phyloP scores from a whole-genome alignment of 345 rosid species.

The Lumnitzera racemosa region DNA sequence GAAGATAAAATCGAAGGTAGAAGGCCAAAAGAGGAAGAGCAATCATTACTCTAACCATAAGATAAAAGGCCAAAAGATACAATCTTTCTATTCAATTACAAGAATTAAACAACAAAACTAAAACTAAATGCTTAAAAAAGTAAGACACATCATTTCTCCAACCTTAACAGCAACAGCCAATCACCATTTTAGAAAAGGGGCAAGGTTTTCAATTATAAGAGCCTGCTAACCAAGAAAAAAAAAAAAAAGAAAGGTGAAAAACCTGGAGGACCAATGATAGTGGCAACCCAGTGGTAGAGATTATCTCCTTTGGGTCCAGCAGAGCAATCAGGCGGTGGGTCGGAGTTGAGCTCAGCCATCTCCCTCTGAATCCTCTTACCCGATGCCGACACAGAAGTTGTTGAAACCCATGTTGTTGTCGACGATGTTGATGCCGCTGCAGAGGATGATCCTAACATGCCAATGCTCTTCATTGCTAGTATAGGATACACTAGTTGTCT shows the following conservation, averaged over 20 bases:
- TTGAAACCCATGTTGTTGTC: constrained; percentile 66
- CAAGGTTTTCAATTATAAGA: neutral
- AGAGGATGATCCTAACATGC: constrained; percentile 25
- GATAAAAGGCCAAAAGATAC: too few species aligned
- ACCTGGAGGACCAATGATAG: constrained; percentile 80
- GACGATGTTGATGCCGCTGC: constrained; percentile 34
- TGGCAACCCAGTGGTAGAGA: constrained; percentile 89
- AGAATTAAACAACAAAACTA: too few species aligned
- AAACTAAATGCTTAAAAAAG: too few species aligned
- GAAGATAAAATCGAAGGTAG: too few species aligned
- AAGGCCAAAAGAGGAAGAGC: too few species aligned
- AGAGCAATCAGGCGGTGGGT: constrained; percentile 76
- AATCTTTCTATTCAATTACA: too few species aligned
- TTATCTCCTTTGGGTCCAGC: constrained; percentile 95
- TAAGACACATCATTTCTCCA: too few species aligned
- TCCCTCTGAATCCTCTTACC: constrained; percentile 92
- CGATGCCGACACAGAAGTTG: constrained; percentile 74
- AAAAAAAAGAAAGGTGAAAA: neutral
- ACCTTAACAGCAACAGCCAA: too few species aligned
- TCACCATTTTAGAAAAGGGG: neutral
- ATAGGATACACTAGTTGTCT: too few species aligned
- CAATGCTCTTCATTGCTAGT: constrained; percentile 11
- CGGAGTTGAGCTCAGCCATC: constrained; percentile 65
- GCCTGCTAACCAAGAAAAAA: neutral
- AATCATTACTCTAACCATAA: too few species aligned